A percentile compares a stretch with the other conserved stretches of the same genome.
Conservation (phyloP, 2,329 filamentous ascomycete species). For the Thielaviopsis ethacetica region DNA sequence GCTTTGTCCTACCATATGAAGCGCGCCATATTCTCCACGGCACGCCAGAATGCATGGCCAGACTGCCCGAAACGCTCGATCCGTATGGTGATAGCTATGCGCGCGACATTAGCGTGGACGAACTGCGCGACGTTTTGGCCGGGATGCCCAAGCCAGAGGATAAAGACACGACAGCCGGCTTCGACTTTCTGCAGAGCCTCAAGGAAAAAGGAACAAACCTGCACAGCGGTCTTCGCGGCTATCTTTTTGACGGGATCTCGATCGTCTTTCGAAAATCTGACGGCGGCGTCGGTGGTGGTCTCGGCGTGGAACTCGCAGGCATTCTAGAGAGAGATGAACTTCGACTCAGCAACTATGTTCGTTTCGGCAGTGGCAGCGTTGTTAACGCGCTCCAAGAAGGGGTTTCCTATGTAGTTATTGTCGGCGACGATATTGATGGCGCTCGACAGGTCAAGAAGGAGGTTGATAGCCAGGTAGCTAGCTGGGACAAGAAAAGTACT, state of each 20-base stretch:
- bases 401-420: conserved; percentile 58
- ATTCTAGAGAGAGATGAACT: conserved; percentile 19
- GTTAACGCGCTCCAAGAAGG: conserved; percentile 32
- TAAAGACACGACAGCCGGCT: conserved; percentile 24
- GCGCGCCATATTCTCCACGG: conserved; percentile 52
- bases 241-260: conserved; percentile 33
- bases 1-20: conserved; percentile 47
- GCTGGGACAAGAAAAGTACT: background rate
- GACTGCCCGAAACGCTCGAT: conserved; percentile 46
- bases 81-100: conserved; percentile 70
- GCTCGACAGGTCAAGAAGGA: conserved; percentile 23
- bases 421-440: conserved; percentile 24
- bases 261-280: conserved; percentile 24
- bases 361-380: conserved; percentile 53
- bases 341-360: conserved; percentile 37
- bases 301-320: conserved; percentile 17
- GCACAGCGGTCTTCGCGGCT: conserved; percentile 27
- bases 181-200: conserved; percentile 35
- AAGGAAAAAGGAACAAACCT: conserved; percentile 38
- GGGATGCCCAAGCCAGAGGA: conserved; percentile 34
- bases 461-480: conserved; percentile 30
- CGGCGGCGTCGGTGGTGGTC: conserved; percentile 1
- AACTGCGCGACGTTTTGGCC: conserved; percentile 38
- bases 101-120: conserved; percentile 47
- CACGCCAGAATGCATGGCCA: conserved; percentile 37